These are phyloP conservation scores for Canna indica DNA, from an alignment of 176 grass and related monocot species.

Conservation along the genomic window DNA sequence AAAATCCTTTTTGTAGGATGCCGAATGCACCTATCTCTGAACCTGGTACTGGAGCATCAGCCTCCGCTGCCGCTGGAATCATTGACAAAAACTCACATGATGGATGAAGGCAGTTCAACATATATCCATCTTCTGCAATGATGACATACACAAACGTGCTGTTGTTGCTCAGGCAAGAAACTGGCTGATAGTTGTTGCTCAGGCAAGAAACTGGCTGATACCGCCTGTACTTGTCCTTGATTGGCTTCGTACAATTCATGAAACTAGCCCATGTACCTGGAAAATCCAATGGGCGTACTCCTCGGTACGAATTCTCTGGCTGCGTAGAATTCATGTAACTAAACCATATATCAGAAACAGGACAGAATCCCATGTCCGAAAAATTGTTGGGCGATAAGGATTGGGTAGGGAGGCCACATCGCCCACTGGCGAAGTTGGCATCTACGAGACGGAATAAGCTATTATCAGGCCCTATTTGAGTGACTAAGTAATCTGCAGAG, in stretches of 20 bases:
- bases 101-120: not conserved
- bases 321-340: too few relatives aligned
- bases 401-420: not conserved
- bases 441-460: not conserved
- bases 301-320: too few relatives aligned
- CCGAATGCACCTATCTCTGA: not conserved
- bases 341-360: too few relatives aligned
- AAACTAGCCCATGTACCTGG: not conserved
- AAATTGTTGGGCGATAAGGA: not conserved
- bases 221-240: not conserved
- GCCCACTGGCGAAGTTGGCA: not conserved
- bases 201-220: too few relatives aligned
- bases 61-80: not conserved
- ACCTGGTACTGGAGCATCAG: too few relatives aligned
- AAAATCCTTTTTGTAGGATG: too few relatives aligned
- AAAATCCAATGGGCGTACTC: too few relatives aligned
- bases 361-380: too few relatives aligned
- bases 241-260: not conserved
- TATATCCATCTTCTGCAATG: fast-evolving
- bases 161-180: not conserved
- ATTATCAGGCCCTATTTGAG: not conserved
- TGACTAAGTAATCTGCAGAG: not conserved
- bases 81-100: not conserved
- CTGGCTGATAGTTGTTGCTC: not conserved
- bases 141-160: not conserved